Evolutionary conservation across 2,329 filamentous ascomycete species (phyloP).

Genomic region (Pseudocercospora fuligena): DNA sequence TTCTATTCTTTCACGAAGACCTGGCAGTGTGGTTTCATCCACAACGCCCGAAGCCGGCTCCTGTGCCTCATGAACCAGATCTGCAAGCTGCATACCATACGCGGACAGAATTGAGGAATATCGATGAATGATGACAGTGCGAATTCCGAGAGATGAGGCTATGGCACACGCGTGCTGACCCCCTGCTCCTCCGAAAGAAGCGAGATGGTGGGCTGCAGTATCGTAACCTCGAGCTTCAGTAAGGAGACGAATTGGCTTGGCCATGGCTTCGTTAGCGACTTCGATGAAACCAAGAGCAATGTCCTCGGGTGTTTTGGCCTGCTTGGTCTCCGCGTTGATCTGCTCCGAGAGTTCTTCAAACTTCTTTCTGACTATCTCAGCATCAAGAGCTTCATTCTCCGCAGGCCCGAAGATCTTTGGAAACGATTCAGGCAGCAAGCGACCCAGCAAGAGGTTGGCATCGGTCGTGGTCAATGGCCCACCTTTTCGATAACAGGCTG

Average conservation of each 20-base stretch:
- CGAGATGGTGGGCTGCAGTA: constrained; percentile 79
- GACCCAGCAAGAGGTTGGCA: constrained; percentile 42
- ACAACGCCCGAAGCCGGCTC: constrained; percentile 67
- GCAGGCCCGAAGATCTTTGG: constrained; percentile 42
- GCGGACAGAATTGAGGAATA: constrained; percentile 87
- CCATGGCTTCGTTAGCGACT: constrained; percentile 87
- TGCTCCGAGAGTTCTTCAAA: constrained; percentile 28
- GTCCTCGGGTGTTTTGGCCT: constrained; percentile 71
- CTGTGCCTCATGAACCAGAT: constrained; percentile 86
- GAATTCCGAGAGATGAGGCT: constrained; percentile 77
- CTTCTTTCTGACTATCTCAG: constrained; percentile 22
- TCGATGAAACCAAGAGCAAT: constrained; percentile 84
- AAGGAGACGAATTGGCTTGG: constrained; percentile 79
- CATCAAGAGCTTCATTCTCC: constrained; percentile 36
- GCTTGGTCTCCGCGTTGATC: constrained; percentile 39
- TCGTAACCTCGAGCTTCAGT: constrained; percentile 89
- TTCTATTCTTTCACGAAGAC: constrained; percentile 48
- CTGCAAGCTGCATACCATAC: constrained; percentile 86
- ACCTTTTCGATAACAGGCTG: constrained; percentile 43
- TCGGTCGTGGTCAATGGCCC: constrained; percentile 44
- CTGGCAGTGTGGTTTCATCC: constrained; percentile 59
- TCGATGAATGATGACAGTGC: constrained; percentile 78
- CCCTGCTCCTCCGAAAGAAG: constrained; percentile 85
- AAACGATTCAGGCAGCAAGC: constrained; percentile 39
- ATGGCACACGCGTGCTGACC: constrained; percentile 87